Conservation (phyloP, 2,329 filamentous ascomycete species). For the Pezicula carpinea region DNA sequence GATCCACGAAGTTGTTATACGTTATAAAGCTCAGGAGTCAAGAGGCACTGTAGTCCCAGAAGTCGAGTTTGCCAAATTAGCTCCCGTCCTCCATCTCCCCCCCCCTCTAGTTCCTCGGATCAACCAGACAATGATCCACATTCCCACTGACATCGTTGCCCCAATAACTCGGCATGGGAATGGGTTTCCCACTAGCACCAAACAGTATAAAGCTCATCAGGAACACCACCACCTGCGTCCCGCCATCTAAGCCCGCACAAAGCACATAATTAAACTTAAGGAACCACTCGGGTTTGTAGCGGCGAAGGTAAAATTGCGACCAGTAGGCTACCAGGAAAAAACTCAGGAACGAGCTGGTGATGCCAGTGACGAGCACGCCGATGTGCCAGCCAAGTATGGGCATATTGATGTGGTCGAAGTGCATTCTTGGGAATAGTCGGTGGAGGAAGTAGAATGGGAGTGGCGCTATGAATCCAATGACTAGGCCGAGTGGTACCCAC, state of each 20-base stretch:
- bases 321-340: conserved; percentile 63
- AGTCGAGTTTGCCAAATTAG: no score
- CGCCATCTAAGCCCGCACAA: conserved; percentile 65
- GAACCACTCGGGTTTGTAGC: conserved; percentile 67
- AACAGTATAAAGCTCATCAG: conserved; percentile 51
- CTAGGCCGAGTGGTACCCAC: conserved; percentile 68
- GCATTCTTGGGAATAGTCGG: conserved; percentile 54
- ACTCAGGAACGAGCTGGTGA: conserved; percentile 63
- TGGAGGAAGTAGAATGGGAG: conserved; percentile 50
- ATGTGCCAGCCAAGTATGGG: conserved; percentile 64
- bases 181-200: conserved; percentile 45
- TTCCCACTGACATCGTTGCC: conserved; percentile 39
- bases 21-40: no score
- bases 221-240: conserved; percentile 67
- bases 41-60: no score
- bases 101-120: no score
- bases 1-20: no score
- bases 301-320: conserved; percentile 65
- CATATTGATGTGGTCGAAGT: conserved; percentile 61
- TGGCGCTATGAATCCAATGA: conserved; percentile 61
- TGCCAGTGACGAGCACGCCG: conserved; percentile 61
- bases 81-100: no score
- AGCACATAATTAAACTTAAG: conserved; percentile 72
- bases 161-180: conserved; percentile 55
- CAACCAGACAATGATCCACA: conserved; percentile 6